phyloP scores from a whole-genome alignment of 129 eudicot genomes.

The Artemisia argyi region DNA sequence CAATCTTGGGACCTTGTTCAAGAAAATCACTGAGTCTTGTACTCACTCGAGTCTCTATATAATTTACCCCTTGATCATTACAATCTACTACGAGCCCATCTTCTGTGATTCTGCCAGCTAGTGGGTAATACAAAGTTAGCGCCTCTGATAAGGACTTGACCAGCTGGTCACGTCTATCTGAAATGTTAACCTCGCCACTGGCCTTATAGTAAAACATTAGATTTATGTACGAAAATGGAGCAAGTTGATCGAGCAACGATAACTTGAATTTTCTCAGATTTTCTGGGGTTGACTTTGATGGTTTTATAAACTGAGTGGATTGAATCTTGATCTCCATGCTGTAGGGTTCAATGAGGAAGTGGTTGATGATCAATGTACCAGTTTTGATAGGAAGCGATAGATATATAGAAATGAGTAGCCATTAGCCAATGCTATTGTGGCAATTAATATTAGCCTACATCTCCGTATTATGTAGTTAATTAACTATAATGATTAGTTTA shows the following conservation, averaged over 20 bases:
- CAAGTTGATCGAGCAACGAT: conserved; percentile 44
- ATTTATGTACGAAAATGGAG: conserved; percentile 26
- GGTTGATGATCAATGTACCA: neutral
- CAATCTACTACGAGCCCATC: conserved; percentile 38
- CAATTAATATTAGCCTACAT: no score
- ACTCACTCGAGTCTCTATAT: conserved; percentile 31
- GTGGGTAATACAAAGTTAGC: conserved; percentile 42
- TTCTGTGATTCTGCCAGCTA: conserved; percentile 42
- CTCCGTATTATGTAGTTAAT: no score
- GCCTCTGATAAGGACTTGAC: conserved; percentile 42
- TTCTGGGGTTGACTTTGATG: conserved; percentile 37
- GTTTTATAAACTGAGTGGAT: conserved; percentile 40
- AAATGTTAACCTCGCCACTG: conserved; percentile 1
- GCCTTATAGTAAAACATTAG: conserved; percentile 36
- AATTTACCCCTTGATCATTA: conserved; percentile 40
- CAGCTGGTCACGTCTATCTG: conserved; percentile 25
- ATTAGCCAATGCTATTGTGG: neutral
- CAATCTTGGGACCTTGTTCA: conserved; percentile 15
- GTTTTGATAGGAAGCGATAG: neutral
- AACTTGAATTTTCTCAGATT: conserved; percentile 24
- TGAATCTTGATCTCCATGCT: conserved; percentile 41
- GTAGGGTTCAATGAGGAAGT: neutral
- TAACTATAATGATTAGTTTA: no score
- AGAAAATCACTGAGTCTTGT: conserved; percentile 28
- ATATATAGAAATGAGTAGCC: neutral